These are phyloP conservation scores for Pichia sp. DNA, from an alignment of 1,139 yeast species.

Conservation along the genomic window DNA sequence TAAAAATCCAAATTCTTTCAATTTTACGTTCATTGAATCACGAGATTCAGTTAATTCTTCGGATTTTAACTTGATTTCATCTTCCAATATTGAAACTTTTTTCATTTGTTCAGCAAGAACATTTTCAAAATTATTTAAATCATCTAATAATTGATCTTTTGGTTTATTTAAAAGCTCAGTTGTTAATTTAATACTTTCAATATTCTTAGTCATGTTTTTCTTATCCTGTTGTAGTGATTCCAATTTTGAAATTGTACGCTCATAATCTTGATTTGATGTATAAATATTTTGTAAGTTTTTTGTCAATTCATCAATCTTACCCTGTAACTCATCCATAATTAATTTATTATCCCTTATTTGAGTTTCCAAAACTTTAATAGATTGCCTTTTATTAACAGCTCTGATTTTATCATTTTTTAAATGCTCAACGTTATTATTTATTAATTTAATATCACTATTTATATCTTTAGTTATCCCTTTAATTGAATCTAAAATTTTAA, in stretches of 20 bases:
- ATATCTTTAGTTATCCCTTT: conserved; percentile 73
- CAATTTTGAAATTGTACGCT: conserved; percentile 56
- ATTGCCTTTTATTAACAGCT: conserved; percentile 51
- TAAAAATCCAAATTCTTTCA: conserved; percentile 54
- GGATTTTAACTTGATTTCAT: too few relatives aligned
- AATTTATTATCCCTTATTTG: conserved; percentile 41
- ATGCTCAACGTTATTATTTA: conserved; percentile 74
- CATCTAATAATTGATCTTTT: conserved; percentile 43
- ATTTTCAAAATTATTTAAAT: conserved; percentile 49
- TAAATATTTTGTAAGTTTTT: conserved; percentile 59
- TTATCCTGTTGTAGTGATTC: conserved; percentile 51
- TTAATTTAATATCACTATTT: conserved; percentile 62
- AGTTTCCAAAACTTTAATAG: conserved; percentile 39
- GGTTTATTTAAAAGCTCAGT: conserved; percentile 44
- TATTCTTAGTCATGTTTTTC: conserved; percentile 41
- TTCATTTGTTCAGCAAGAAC: conserved; percentile 36
- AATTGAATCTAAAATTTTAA: conserved; percentile 80
- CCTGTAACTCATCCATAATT: conserved; percentile 46
- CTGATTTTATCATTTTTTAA: conserved; percentile 66
- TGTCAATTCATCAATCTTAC: conserved; percentile 47
- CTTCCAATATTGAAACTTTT: conserved; percentile 19
- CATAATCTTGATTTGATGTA: conserved; percentile 76
- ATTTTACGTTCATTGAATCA: conserved; percentile 35
- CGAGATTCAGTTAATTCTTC: too few relatives aligned
- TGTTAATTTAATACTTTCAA: conserved; percentile 40